Percentiles rank a stretch among this genome's conserved stretches.
Evolutionary conservation across 108 stramenopile genomes (phyloP).

Genomic region (Cyclotella sp.): DNA sequence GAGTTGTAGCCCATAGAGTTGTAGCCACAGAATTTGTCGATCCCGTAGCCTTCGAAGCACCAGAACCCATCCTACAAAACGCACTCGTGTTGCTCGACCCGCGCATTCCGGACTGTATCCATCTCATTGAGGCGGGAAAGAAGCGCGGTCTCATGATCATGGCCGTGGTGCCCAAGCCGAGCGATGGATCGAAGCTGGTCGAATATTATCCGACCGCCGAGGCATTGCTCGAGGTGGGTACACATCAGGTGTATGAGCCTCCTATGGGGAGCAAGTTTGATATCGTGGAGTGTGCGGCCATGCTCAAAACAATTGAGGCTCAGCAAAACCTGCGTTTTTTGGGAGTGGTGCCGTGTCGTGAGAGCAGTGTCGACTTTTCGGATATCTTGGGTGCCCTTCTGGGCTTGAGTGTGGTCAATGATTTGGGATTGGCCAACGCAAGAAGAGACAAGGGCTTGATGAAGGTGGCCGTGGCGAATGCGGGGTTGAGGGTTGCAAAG

Average conservation of each 20-base stretch:
- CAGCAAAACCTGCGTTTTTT: slow-evolving; percentile 65
- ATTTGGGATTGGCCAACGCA: slow-evolving; percentile 57
- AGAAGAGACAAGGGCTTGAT: slow-evolving; percentile 72
- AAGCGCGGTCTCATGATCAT: slow-evolving; percentile 64
- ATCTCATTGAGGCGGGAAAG: slow-evolving; percentile 53
- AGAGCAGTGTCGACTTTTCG: slow-evolving; percentile 55
- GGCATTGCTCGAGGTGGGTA: slow-evolving; percentile 57
- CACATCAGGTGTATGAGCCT: slow-evolving; percentile 66
- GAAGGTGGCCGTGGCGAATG: slow-evolving; percentile 67
- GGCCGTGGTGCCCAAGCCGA: slow-evolving; percentile 61
- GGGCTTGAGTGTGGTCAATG: slow-evolving; percentile 57
- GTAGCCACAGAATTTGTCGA: slow-evolving; percentile 65
- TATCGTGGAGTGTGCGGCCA: slow-evolving; percentile 62
- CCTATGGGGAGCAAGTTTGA: slow-evolving; percentile 59
- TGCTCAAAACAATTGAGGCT: slow-evolving; percentile 62
- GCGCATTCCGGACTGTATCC: slow-evolving; percentile 54
- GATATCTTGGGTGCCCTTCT: slow-evolving; percentile 59
- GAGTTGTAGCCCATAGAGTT: slow-evolving; percentile 58
- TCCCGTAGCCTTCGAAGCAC: slow-evolving; percentile 31
- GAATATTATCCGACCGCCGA: slow-evolving; percentile 59
- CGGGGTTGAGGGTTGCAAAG: slow-evolving; percentile 64
- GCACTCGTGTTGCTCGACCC: slow-evolving; percentile 62
- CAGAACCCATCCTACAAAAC: slow-evolving; percentile 57
- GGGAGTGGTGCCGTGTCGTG: slow-evolving; percentile 59
- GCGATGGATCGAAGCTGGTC: slow-evolving; percentile 47